A percentile compares a stretch with the other conserved stretches of the same genome.
Conservation (phyloP, 306 rosid species). For the Carpinus fangiana region DNA sequence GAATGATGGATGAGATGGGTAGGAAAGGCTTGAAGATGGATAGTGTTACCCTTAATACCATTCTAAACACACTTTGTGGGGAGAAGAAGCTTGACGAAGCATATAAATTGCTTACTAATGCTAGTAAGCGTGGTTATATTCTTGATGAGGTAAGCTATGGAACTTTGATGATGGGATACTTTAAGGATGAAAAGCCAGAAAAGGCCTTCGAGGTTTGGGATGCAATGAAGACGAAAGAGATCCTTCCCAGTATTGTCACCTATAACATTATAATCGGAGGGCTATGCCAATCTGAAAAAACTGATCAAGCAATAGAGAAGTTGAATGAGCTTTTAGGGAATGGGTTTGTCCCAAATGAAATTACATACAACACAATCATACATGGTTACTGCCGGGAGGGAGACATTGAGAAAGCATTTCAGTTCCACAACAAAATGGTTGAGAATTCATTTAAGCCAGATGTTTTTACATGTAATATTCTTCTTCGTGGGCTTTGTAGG, state of each 20-base stretch:
- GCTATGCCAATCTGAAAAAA: conserved; percentile 63
- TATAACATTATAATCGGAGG: conserved; percentile 78
- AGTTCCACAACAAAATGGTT: conserved; percentile 75
- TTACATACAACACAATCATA: conserved; percentile 72
- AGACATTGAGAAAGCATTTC: conserved; percentile 73
- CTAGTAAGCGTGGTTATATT: conserved; percentile 73
- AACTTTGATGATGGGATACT: conserved; percentile 79
- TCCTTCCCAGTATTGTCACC: conserved; percentile 59
- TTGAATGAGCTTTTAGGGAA: conserved; percentile 66
- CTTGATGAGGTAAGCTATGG: conserved; percentile 85
- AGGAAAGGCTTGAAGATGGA: conserved; percentile 60
- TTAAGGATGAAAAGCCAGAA: conserved; percentile 49
- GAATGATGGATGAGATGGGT: conserved; percentile 74
- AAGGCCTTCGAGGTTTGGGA: conserved; percentile 77
- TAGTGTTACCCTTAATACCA: conserved; percentile 66
- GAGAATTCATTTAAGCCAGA: conserved; percentile 70
- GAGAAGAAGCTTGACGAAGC: conserved; percentile 77
- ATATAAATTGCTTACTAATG: conserved; percentile 43
- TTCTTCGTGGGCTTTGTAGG: conserved; percentile 73
- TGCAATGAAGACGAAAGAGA: conserved; percentile 69
- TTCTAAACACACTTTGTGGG: conserved; percentile 55
- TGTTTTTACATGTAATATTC: conserved; percentile 70
- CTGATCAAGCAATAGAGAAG: conserved; percentile 67
- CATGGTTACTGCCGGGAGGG: conserved; percentile 80
- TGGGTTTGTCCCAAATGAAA: conserved; percentile 73